phyloP scores from a whole-genome alignment of 148 eudicot genomes.

The Rhododendron simsii region DNA sequence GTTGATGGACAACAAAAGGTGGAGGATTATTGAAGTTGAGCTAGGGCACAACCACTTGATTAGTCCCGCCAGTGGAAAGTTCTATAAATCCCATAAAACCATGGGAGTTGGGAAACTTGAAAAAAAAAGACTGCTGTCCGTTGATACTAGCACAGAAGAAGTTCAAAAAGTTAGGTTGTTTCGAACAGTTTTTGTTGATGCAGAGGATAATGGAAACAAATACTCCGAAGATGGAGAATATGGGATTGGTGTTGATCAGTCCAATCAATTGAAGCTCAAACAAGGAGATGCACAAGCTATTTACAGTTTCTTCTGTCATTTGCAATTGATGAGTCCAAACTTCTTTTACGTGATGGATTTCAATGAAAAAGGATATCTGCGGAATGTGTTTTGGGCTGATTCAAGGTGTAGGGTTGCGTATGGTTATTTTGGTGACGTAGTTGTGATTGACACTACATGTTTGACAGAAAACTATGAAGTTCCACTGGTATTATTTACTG shows the following conservation, averaged over 20 bases:
- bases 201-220: constrained; percentile 18
- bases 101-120: constrained; percentile 13
- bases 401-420: constrained; percentile 24
- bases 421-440: constrained; percentile 31
- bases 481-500: constrained; percentile 31
- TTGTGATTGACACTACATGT: constrained; percentile 22
- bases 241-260: constrained; percentile 13
- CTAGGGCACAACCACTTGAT: constrained; percentile 36
- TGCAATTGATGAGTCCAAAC: constrained; percentile 25
- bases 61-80: constrained; percentile 20
- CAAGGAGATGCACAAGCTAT: constrained; percentile 34
- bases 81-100: constrained; percentile 29
- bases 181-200: constrained; percentile 26
- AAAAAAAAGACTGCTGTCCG: constrained; percentile 20
- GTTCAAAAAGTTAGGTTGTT: constrained; percentile 29
- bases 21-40: constrained; percentile 38
- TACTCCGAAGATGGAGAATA: constrained; percentile 21
- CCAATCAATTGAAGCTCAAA: constrained; percentile 23
- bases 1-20: constrained; percentile 33
- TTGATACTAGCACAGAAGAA: constrained; percentile 15
- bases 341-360: constrained; percentile 34
- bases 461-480: constrained; percentile 26
- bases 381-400: constrained; percentile 38
- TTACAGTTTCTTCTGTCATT: constrained; percentile 8
- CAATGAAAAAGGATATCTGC: constrained; percentile 30